Evolutionary conservation across 768 basidiomycete genomes (phyloP).

Genomic region (Tricholoma furcatifolium): DNA sequence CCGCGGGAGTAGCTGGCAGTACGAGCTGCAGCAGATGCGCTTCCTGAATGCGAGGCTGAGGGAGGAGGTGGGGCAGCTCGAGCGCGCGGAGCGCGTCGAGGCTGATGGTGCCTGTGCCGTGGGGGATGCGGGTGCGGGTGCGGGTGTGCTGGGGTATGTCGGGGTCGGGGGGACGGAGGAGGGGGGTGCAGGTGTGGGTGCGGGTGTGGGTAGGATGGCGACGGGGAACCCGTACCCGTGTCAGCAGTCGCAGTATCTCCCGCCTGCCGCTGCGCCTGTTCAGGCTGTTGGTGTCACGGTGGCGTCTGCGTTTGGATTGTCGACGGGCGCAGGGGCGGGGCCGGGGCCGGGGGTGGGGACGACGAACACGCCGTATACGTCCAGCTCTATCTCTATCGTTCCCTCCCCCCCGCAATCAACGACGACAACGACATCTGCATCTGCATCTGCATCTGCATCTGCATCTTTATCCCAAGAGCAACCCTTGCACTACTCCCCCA

Average conservation of each 20-base stretch:
- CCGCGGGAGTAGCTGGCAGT: constrained; percentile 87
- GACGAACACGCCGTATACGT: no score
- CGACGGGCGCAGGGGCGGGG: not conserved
- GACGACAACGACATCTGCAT: no score
- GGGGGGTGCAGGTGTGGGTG: not conserved
- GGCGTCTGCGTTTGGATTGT: not conserved
- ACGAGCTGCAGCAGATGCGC: constrained; percentile 83
- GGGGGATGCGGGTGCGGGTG: not conserved
- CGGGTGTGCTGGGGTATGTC: not conserved
- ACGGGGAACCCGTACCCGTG: not conserved
- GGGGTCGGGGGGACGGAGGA: not conserved
- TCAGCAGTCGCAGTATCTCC: not conserved
- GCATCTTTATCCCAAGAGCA: no score
- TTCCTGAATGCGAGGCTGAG: constrained; percentile 64
- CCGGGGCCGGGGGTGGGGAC: not conserved
- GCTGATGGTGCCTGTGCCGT: not conserved
- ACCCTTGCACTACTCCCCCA: no score
- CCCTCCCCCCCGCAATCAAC: no score
- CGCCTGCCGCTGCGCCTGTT: not conserved
- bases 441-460: no score
- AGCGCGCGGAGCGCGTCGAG: constrained; percentile 14
- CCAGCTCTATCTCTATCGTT: no score
- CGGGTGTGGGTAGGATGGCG: not conserved
- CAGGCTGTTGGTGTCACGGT: not conserved
- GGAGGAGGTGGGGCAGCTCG: constrained; percentile 48